A percentile compares a stretch with the other conserved stretches of the same genome.
These are phyloP conservation scores for Beauveria rudraprayagi DNA, from an alignment of 2,329 filamentous ascomycete genomes.

Conservation along the genomic window DNA sequence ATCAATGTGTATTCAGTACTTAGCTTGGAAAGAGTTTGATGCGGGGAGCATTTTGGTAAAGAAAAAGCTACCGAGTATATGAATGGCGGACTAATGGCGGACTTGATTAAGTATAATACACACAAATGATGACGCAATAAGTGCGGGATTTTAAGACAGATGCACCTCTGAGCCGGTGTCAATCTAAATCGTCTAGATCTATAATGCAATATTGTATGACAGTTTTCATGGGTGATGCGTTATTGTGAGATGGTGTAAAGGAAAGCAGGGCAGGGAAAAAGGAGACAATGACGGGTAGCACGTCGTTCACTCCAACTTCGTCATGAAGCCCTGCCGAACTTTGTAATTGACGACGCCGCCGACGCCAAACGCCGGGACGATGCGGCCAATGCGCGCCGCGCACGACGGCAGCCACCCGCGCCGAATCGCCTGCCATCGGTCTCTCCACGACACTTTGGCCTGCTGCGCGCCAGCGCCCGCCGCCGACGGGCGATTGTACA, in stretches of 20 bases:
- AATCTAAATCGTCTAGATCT: background rate
- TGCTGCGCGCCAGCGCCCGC: constrained; percentile 23
- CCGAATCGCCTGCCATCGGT: constrained; percentile 60
- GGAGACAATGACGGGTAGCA: background rate
- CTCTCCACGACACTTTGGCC: constrained; percentile 33
- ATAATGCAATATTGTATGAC: background rate
- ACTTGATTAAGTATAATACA: background rate
- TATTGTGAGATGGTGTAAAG: background rate
- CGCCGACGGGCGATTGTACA: constrained; percentile 63
- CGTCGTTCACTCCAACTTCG: constrained; percentile 34
- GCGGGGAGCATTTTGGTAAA: background rate
- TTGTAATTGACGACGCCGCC: constrained; percentile 80
- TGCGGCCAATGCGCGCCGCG: constrained; percentile 69
- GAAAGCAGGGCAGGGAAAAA: background rate
- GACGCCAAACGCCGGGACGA: constrained; percentile 81
- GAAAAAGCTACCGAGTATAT: background rate
- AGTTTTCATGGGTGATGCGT: background rate
- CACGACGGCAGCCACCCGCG: constrained; percentile 70
- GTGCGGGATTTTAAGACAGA: background rate
- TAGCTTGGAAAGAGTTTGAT: background rate
- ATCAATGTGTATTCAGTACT: background rate
- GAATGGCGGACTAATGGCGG: background rate
- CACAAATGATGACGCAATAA: background rate
- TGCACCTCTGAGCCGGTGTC: background rate
- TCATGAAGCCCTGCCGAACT: constrained; percentile 61